Evolutionary conservation across 371 early-diverging fungal genomes (phyloP), one percentile per base, ranked within the genome.

Genomic region (Lichtheimia hyalospora): DNA sequence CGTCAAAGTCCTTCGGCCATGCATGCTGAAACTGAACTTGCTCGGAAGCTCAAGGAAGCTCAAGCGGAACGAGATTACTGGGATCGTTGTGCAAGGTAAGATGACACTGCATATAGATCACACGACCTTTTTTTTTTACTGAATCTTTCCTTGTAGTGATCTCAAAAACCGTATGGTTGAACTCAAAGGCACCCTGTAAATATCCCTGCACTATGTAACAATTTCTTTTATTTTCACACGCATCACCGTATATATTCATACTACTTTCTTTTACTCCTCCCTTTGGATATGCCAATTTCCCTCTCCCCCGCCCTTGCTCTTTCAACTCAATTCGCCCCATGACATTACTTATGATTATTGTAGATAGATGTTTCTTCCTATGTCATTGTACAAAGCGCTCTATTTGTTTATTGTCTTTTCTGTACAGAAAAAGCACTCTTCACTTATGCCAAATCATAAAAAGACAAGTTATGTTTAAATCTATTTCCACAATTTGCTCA

Each of bases 41-140:
- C 56, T 41, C 67, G 60, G 34, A 64, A 51, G 18, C 25, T 67
- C 5, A 55, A 48, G 21, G 60, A 58, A 20, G 64, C 56, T 18
- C 50, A 62, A 16, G 57, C 49, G 14, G 65, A 67, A 21, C 59
- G 65, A 20, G 64, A 71, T 41, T 63, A 60, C 24, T 65, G 63
- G 67, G 61, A 60, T 23, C 64, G 64, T 10, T 58, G 56, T 15
- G 62, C 66, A 46, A 62, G 63, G 64, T 65, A 64, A 46, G 21
- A 14, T 34, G 34, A 34, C 34, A 8, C 34, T 34, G 28, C 3
- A 28, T 3, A 28, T 6, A 28, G 6, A 28, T 34, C 34, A 34
- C 34, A 34, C 6, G 34, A 34, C 34, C 34, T 34, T 2, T 10
- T 8, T 8, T 34, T 4, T 34, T 10, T 34, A 10, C 6, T 10